Evolutionary conservation across 805 yeast species (phyloP).

Genomic region (Wickerhamomyces bovis): DNA sequence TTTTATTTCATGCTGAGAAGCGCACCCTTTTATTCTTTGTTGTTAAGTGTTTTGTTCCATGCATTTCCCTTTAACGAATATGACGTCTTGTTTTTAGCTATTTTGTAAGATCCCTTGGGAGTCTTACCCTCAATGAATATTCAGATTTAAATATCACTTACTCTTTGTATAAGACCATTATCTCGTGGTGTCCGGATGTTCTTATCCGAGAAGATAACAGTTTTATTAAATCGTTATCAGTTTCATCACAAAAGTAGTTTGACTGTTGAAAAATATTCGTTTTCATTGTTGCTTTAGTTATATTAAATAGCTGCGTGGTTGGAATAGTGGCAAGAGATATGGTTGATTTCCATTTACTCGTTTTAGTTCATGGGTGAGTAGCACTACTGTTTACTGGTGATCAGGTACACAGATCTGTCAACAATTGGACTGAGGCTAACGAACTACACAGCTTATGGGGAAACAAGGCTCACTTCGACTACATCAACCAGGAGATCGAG

Average conservation of each 20-base stretch:
- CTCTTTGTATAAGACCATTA: not conserved
- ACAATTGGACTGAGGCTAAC: not conserved
- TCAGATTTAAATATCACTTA: too few species aligned
- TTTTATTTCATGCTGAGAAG: not conserved
- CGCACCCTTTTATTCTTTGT: not conserved
- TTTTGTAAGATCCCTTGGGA: not conserved
- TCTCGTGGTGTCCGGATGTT: not conserved
- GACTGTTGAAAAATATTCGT: not conserved
- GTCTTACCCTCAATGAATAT: not conserved
- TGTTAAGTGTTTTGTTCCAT: not conserved
- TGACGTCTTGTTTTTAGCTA: not conserved
- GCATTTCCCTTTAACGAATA: not conserved
- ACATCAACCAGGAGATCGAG: constrained; percentile 45
- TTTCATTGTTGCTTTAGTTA: not conserved
- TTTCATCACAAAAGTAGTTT: too few species aligned
- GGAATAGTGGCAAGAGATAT: not conserved
- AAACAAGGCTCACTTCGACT: constrained; percentile 56
- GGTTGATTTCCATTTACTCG: constrained; percentile 7
- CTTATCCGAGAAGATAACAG: not conserved
- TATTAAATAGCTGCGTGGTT: not conserved
- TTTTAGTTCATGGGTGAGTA: constrained; percentile 13
- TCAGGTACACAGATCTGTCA: not conserved
- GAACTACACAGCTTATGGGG: constrained; percentile 69
- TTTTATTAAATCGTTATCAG: not conserved
- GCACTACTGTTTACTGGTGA: not conserved